Percentiles rank a stretch among this genome's conserved stretches.
Conservation (phyloP, 805 yeast species). For the Candida ortonii region DNA sequence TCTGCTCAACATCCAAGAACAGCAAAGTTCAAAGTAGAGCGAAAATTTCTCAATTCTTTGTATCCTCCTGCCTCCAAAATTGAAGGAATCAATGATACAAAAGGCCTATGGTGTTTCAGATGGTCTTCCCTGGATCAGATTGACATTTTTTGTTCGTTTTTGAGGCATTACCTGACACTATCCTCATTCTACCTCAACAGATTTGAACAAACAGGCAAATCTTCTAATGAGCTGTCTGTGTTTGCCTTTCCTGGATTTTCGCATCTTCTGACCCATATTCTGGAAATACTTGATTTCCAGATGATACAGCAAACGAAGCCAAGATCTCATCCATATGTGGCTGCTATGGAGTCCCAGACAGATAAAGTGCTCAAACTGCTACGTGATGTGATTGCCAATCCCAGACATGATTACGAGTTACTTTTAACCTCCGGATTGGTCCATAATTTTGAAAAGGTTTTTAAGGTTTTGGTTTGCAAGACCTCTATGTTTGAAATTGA, state of each 20-base stretch:
- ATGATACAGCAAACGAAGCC: slow-evolving; percentile 14
- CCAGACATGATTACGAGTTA: slow-evolving; percentile 30
- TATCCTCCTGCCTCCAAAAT: slow-evolving; percentile 37
- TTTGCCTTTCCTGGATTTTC: slow-evolving; percentile 44
- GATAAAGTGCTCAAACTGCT: slow-evolving; percentile 34
- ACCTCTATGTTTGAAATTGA: slow-evolving; percentile 25
- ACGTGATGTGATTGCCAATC: slow-evolving; percentile 35
- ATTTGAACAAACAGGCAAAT: slow-evolving; percentile 8
- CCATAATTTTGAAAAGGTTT: slow-evolving; percentile 21
- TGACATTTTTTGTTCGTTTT: slow-evolving; percentile 58
- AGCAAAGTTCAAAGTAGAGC: slow-evolving; percentile 29
- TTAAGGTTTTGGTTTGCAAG: slow-evolving; percentile 24
- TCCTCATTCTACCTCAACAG: slow-evolving; percentile 22
- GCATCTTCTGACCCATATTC: slow-evolving; percentile 44
- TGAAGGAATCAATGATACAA: slow-evolving; percentile 52
- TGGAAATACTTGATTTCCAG: slow-evolving; percentile 36
- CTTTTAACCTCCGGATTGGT: slow-evolving; percentile 22
- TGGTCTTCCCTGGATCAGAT: slow-evolving; percentile 55
- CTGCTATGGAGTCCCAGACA: slow-evolving; percentile 22
- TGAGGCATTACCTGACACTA: slow-evolving; percentile 52
- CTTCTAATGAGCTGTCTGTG: slow-evolving; percentile 15
- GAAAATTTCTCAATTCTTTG: slow-evolving; percentile 35
- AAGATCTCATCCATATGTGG: slow-evolving; percentile 1
- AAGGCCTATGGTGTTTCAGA: slow-evolving; percentile 59
- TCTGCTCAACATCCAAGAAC: slow-evolving; percentile 22